These are phyloP conservation scores for Stylonectria norvegica DNA, from an alignment of 2,329 filamentous ascomycete species.

Conservation along the genomic window DNA sequence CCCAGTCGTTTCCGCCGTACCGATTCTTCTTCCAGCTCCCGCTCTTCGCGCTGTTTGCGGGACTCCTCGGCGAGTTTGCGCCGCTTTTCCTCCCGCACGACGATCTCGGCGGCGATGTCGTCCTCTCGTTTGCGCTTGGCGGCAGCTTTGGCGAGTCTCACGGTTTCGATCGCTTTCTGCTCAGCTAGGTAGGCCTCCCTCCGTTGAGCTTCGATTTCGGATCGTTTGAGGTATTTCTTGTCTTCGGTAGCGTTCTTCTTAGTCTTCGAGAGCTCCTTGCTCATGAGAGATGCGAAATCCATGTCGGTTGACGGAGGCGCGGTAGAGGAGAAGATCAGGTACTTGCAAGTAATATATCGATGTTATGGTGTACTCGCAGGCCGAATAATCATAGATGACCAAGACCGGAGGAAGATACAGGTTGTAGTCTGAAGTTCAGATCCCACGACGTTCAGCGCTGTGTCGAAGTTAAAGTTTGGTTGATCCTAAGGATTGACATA, in stretches of 20 bases:
- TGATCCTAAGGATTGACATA: conserved; percentile 1
- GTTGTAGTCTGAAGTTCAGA: no score
- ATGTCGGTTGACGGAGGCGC: conserved; percentile 47
- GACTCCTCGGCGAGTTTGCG: conserved; percentile 78
- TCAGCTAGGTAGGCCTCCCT: conserved; percentile 77
- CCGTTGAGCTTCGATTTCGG: conserved; percentile 80
- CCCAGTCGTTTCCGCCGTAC: conserved; percentile 72
- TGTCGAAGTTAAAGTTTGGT: conserved; percentile 11
- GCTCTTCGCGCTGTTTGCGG: conserved; percentile 63
- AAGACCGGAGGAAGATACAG: no score
- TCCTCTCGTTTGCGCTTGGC: conserved; percentile 90
- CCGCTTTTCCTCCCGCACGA: conserved; percentile 76
- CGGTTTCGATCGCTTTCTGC: conserved; percentile 69
- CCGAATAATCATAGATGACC: no score
- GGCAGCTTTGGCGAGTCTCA: conserved; percentile 64
- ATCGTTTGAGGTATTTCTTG: conserved; percentile 81
- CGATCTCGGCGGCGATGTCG: conserved; percentile 69
- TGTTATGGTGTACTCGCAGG: no score
- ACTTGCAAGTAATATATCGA: background rate
- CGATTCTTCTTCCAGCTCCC: conserved; percentile 70
- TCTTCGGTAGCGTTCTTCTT: conserved; percentile 49
- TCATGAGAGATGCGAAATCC: conserved; percentile 95
- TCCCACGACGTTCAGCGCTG: conserved; percentile 7
- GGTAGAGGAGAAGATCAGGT: no score
- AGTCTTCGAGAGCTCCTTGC: conserved; percentile 83